phyloP scores from a whole-genome alignment of 108 stramenopile species.

The Craspedostauros australis region DNA sequence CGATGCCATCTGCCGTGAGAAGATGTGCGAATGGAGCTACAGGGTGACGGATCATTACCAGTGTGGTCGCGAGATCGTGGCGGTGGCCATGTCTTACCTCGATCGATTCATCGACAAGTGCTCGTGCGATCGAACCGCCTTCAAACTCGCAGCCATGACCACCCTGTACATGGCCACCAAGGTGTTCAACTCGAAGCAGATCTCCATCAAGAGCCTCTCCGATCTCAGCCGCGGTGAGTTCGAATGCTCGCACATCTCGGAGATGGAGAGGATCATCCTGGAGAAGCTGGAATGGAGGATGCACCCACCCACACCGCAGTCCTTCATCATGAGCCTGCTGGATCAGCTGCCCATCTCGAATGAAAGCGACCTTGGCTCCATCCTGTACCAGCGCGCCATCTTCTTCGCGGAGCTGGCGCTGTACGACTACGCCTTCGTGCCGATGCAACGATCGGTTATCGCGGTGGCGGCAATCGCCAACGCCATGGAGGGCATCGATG shows the following conservation, averaged over 20 bases:
- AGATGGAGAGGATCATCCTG: conserved; percentile 47
- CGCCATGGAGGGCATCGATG: conserved; percentile 21
- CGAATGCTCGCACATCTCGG: conserved; percentile 25
- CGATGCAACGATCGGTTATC: conserved; percentile 27
- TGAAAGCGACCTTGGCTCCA: not conserved
- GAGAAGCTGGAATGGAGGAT: conserved; percentile 39
- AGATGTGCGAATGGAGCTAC: conserved; percentile 46
- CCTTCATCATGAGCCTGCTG: conserved; percentile 26
- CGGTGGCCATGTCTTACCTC: conserved; percentile 31
- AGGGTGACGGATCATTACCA: conserved; percentile 40
- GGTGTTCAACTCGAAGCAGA: conserved; percentile 20
- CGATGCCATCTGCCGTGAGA: conserved; percentile 35
- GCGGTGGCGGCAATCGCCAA: conserved; percentile 47
- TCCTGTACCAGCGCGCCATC: conserved; percentile 27
- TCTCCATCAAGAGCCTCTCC: conserved; percentile 23
- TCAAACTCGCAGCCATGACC: conserved; percentile 61
- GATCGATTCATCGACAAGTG: conserved; percentile 39
- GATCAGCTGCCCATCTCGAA: not conserved
- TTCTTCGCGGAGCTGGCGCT: conserved; percentile 66
- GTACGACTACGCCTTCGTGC: conserved; percentile 59
- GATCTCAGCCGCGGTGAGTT: conserved; percentile 49
- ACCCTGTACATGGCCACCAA: conserved; percentile 46
- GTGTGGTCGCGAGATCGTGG: conserved; percentile 30
- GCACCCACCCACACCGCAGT: conserved; percentile 41
- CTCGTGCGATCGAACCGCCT: conserved; percentile 39